phyloP scores from a whole-genome alignment of 2,329 filamentous ascomycete genomes.

The Xylariaceae sp. region DNA sequence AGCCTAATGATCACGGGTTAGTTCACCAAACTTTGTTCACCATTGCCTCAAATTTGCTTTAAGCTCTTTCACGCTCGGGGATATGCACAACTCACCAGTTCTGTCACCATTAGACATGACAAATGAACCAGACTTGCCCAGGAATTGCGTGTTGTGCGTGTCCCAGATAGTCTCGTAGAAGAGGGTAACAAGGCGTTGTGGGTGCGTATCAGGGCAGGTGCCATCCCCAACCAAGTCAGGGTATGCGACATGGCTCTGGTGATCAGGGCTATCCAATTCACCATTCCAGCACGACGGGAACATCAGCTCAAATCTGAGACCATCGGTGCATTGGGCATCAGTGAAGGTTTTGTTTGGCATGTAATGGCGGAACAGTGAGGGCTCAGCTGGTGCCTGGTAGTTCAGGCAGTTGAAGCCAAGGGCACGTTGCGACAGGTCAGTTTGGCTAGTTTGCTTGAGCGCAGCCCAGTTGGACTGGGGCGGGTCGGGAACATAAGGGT shows the following conservation, averaged over 20 bases:
- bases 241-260: slow-evolving; percentile 69
- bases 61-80: neutral
- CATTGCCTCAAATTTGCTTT: neutral
- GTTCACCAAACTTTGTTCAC: neutral
- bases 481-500: slow-evolving; percentile 60
- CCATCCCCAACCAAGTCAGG: slow-evolving; percentile 73
- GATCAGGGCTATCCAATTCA: slow-evolving; percentile 54
- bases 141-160: slow-evolving; percentile 56
- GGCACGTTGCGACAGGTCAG: slow-evolving; percentile 70
- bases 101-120: slow-evolving; percentile 74
- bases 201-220: slow-evolving; percentile 65
- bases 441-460: slow-evolving; percentile 61
- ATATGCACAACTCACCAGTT: slow-evolving; percentile 50
- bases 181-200: slow-evolving; percentile 65
- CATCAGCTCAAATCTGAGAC: slow-evolving; percentile 77
- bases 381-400: slow-evolving; percentile 64
- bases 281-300: slow-evolving; percentile 91
- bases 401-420: slow-evolving; percentile 94
- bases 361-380: slow-evolving; percentile 74
- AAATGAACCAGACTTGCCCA: slow-evolving; percentile 61
- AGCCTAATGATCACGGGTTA: slow-evolving; percentile 44
- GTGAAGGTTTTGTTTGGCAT: slow-evolving; percentile 75
- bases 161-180: slow-evolving; percentile 85
- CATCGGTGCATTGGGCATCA: slow-evolving; percentile 76
- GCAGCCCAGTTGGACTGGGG: slow-evolving; percentile 66